Evolutionary conservation across 192 early-diverging fungal species (phyloP), one percentile per base, ranked within the genome.

Genomic region (Umbelopsis isabellina): DNA sequence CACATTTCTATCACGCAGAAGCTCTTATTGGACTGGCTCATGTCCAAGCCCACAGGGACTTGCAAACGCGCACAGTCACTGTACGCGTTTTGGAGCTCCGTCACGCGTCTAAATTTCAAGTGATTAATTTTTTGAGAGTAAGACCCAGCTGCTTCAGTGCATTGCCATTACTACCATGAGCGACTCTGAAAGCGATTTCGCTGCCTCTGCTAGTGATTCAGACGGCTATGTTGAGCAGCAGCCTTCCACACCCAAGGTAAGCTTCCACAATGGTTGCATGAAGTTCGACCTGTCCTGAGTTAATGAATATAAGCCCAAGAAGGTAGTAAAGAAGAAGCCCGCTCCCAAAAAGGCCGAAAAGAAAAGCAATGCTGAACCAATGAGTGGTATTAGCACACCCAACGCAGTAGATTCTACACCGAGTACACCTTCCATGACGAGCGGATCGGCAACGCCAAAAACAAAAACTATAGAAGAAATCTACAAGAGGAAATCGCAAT

Each of bases 401-500:
- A 48, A 35, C 27, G 45, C 46, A 15, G 49, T 41, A 51, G 15
- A 66, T 45, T 45, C n/a, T 2, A 53, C 12, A 0, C 22, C 51
- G 18, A 25, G 23, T 27, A 22, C 65, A 37, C 44, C 44, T 27
- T n/a, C 45, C 0, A 66, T 66, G 30, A 33, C 23, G 4, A 49
- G 22, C 13, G 67, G 37, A 18, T 46, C 52, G n/a, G 13, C 69
- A 30, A 46, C 48, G 23, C 20, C 49, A 15, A 67, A 30, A 53
- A 30, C 71, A 4, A 82, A 81, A 64, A 84, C 85, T 2, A 83
- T 93, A 46, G 92, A 94, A 74, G 89, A 98, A 71, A 95, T 94
- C 22, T 99, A 97, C 80, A 92, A 97, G 76, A 97, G 96, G 71
- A 97, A 96, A 73, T 90, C 94, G 0, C 97, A 95, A 44, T 72